phyloP scores from a whole-genome alignment of 2,329 filamentous ascomycete species.

The Microsporum audouinii region DNA sequence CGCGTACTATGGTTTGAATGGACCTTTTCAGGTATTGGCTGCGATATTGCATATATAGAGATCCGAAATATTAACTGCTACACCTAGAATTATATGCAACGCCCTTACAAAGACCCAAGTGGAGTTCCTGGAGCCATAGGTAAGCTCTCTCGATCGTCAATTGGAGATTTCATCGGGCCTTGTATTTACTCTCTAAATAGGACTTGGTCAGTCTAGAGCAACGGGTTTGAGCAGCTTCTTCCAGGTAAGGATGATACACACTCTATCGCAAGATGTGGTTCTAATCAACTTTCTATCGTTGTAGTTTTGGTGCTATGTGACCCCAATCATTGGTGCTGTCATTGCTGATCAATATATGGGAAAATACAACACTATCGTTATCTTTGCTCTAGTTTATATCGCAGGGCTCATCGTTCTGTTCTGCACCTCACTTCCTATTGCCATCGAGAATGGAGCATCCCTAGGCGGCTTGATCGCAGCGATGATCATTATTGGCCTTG shows the following conservation, averaged over 20 bases:
- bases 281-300: neutral
- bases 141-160: neutral
- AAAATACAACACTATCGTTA: slow-evolving; percentile 48
- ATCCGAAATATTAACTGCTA: neutral
- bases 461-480: slow-evolving; percentile 45
- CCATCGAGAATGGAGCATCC: slow-evolving; percentile 40
- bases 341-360: slow-evolving; percentile 51
- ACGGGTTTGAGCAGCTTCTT: slow-evolving; percentile 44
- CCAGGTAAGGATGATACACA: slow-evolving; percentile 18
- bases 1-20: slow-evolving; percentile 45
- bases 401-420: slow-evolving; percentile 45
- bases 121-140: slow-evolving; percentile 29
- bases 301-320: slow-evolving; percentile 44
- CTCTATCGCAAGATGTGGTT: neutral
- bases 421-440: slow-evolving; percentile 42
- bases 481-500: slow-evolving; percentile 53
- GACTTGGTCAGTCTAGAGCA: slow-evolving; percentile 32
- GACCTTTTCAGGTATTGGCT: slow-evolving; percentile 34
- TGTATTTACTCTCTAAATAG: slow-evolving; percentile 8
- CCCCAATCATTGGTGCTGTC: slow-evolving; percentile 47
- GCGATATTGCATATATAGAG: neutral
- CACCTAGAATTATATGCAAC: slow-evolving; percentile 42
- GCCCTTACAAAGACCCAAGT: slow-evolving; percentile 28
- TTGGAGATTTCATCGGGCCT: neutral
- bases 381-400: slow-evolving; percentile 49